Evolutionary conservation across 495 filamentous ascomycete species (phyloP).

Genomic region (Pyronema domesticum): DNA sequence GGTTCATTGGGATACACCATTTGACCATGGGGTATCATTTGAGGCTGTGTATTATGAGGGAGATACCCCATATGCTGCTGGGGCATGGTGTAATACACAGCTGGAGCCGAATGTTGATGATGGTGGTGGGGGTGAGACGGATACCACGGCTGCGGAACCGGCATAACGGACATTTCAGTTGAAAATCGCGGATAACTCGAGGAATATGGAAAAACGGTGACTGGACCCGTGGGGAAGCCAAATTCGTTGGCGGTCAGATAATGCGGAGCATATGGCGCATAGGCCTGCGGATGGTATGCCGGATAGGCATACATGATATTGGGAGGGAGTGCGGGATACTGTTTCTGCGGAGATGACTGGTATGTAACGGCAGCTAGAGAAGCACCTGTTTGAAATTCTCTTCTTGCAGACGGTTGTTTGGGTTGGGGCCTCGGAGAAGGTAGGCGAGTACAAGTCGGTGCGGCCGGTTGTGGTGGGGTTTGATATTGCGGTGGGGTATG

Average conservation of each 20-base stretch:
- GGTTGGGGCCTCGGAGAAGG: not conserved
- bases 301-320: constrained; percentile 5
- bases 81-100: not conserved
- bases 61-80: not conserved
- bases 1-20: not conserved
- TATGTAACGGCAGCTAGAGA: constrained; percentile 7
- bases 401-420: not conserved
- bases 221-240: not conserved
- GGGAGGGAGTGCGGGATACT: constrained; percentile 4
- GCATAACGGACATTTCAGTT: not conserved
- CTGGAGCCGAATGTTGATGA: not conserved
- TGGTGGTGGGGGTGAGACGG: not conserved
- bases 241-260: not conserved
- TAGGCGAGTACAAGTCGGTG: not conserved
- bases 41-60: not conserved
- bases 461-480: not conserved
- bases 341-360: constrained; percentile 12
- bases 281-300: not conserved
- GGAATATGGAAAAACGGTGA: constrained; percentile 8
- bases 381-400: constrained; percentile 10
- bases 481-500: not conserved
- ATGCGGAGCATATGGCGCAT: constrained; percentile 11
- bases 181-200: constrained; percentile 1
- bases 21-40: not conserved
- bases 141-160: not conserved